phyloP scores from a whole-genome alignment of 768 basidiomycete genomes.

The Tulasnella calospora region DNA sequence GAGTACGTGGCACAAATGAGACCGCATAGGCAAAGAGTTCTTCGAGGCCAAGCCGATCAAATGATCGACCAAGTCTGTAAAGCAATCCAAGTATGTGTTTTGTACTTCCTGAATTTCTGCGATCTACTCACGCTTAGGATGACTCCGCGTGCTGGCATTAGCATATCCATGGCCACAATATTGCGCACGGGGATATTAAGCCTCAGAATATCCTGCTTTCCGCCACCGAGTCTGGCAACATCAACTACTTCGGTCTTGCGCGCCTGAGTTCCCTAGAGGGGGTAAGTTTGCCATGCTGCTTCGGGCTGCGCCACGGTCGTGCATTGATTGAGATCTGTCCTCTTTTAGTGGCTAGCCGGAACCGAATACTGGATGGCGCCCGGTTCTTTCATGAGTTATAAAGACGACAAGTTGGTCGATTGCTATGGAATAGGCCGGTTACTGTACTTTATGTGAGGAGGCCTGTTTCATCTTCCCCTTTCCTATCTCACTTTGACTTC shows the following conservation, averaged over 20 bases:
- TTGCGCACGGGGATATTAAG: not conserved
- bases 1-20: not conserved
- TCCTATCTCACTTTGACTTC: not conserved
- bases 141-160: not conserved
- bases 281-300: not conserved
- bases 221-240: not conserved
- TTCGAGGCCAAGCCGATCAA: not conserved
- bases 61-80: not conserved
- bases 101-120: not conserved
- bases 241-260: not conserved
- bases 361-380: not conserved
- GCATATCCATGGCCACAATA: not conserved
- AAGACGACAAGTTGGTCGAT: not conserved
- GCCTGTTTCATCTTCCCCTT: not conserved
- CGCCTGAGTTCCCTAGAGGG: not conserved
- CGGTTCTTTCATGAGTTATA: not conserved
- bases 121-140: not conserved
- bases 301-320: not conserved
- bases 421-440: not conserved
- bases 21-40: not conserved
- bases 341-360: not conserved
- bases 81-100: not conserved
- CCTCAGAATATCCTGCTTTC: not conserved
- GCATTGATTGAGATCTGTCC: not conserved
- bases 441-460: not conserved